Evolutionary conservation across 495 filamentous ascomycete species (phyloP), one percentile per base, ranked within the genome.

Genomic region (Annulohypoxylon maeteangense): DNA sequence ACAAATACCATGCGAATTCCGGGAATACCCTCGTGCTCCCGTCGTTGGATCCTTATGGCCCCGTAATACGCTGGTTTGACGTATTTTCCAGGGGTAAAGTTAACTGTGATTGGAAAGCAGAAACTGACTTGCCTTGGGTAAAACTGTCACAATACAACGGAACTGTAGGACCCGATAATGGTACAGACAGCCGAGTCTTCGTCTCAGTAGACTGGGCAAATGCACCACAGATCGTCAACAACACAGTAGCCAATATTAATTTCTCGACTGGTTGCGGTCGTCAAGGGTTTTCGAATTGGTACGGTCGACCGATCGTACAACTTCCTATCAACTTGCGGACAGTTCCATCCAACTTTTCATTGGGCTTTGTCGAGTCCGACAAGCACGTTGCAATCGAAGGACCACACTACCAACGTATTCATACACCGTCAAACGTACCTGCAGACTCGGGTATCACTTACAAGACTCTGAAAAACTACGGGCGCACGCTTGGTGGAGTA

Each of bases 291-390:
- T 59, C 74, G 5, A 64, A 14, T 2, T 78, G 74, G 74, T 86
- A 78, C 70, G 57, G 70, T 32, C 72, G 78, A 29, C 89, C 88
- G 7, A 80, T 78, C 18, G 81, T 91, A 25, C 83, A 87, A 67
- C 78, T 92, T 4, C 90, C 89, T 4, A 78, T 91, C 64, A 82
- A 83, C 48, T 78, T 86, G 25, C 85, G 86, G 45, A 74, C 76
- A 11, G 69, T 89, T 29, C 86, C 90, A 0, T 70, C 80, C 0
- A 78, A 78, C 22, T 93, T 92, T 79, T 82, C 75, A 4, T 51
- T 79, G 44, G 90, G 90, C 48, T 92, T 90, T 68, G 86, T 92
- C 65, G 91, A 93, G 76, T 82, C 81, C 4, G 87, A 91, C 70
- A 82, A 81, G 45, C 80, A 85, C 62, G 76, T 93, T 45, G 80